A percentile compares a stretch with the other conserved stretches of the same genome.
Evolutionary conservation across 2,329 filamentous ascomycete species (phyloP).

Genomic region (Paecilomyces dactylethromorphus): DNA sequence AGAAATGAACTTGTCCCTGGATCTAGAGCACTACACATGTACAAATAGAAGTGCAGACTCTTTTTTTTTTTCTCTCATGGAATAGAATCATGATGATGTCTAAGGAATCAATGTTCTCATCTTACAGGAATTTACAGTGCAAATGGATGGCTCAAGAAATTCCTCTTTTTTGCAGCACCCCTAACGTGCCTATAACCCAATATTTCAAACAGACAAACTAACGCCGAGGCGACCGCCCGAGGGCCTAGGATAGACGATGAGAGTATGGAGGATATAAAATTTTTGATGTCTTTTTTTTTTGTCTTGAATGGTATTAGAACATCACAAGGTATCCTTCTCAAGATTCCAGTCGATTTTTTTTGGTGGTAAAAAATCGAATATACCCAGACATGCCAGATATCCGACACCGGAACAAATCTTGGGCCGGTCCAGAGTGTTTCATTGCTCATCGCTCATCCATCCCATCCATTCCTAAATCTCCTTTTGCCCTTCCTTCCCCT

Average conservation of each 20-base stretch:
- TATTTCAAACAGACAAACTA: not conserved
- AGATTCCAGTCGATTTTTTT: slow-evolving; percentile 28
- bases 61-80: not conserved
- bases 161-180: not conserved
- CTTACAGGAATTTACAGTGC: not conserved
- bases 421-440: slow-evolving; percentile 23
- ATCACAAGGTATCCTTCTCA: slow-evolving; percentile 27
- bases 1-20: slow-evolving; percentile 1
- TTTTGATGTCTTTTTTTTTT: slow-evolving; percentile 25
- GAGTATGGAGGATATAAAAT: slow-evolving; percentile 13
- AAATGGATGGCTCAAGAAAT: not conserved
- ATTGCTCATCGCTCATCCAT: slow-evolving; percentile 42
- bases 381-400: slow-evolving; percentile 31
- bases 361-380: slow-evolving; percentile 22
- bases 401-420: slow-evolving; percentile 11
- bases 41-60: not conserved
- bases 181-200: not conserved
- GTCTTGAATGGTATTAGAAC: slow-evolving; percentile 32
- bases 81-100: not conserved
- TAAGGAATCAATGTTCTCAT: not conserved
- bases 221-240: not conserved
- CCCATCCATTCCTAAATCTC: slow-evolving; percentile 29
- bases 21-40: not conserved
- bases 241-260: not conserved
- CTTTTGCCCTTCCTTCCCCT: slow-evolving; percentile 17